A percentile compares a stretch with the other conserved stretches of the same genome.
Conservation (phyloP, 2,329 filamentous ascomycete species). For the Neonectria punicea region DNA sequence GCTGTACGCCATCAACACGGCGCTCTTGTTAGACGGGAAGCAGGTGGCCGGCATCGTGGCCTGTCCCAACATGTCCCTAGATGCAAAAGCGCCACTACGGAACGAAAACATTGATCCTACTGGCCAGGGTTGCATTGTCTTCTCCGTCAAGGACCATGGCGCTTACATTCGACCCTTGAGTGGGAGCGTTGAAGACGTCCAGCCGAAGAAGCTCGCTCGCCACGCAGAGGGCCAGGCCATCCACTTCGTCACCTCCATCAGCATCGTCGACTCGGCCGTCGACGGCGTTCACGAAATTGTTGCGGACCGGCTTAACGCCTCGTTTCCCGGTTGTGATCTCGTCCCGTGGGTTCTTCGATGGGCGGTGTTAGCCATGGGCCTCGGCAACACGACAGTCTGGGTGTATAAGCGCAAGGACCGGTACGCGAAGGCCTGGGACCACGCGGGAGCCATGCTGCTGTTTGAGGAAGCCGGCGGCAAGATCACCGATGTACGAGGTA, state of each 20-base stretch:
- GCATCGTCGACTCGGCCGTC: constrained; percentile 59
- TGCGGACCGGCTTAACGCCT: constrained; percentile 53
- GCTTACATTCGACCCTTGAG: constrained; percentile 57
- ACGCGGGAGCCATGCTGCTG: constrained; percentile 68
- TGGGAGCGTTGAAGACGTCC: constrained; percentile 33
- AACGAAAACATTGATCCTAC: constrained; percentile 58
- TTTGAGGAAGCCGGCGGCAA: constrained; percentile 67
- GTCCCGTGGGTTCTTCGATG: constrained; percentile 68
- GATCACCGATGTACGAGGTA: constrained; percentile 65
- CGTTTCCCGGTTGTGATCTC: constrained; percentile 61
- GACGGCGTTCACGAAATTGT: constrained; percentile 58
- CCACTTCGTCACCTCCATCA: constrained; percentile 59
- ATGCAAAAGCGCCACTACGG: constrained; percentile 51
- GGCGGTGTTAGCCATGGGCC: constrained; percentile 62
- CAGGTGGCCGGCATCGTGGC: constrained; percentile 63
- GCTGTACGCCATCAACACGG: constrained; percentile 68
- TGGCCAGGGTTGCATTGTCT: constrained; percentile 61
- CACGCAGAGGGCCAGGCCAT: constrained; percentile 45
- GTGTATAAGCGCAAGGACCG: constrained; percentile 62
- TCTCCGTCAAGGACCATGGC: constrained; percentile 60
- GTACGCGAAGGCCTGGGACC: constrained; percentile 68
- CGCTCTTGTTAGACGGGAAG: constrained; percentile 60
- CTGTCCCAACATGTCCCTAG: constrained; percentile 56
- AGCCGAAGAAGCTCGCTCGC: constrained; percentile 48
- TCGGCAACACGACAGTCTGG: constrained; percentile 66